Evolutionary conservation across 2,329 filamentous ascomycete species (phyloP).

Genomic region (Penicillium hesseltinei): DNA sequence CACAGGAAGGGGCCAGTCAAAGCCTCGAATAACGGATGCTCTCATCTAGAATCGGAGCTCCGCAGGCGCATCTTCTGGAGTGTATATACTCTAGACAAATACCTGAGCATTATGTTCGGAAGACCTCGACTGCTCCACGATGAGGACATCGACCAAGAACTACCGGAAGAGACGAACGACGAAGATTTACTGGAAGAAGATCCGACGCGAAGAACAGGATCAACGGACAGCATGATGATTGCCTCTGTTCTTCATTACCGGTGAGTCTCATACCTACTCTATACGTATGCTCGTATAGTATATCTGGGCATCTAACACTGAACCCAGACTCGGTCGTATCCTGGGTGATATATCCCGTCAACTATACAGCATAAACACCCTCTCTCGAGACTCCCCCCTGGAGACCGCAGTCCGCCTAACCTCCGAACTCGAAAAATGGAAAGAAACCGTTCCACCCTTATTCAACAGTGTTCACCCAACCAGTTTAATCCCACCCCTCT

Average conservation of each 20-base stretch:
- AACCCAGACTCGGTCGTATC: slow-evolving; percentile 50
- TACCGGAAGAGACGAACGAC: slow-evolving; percentile 57
- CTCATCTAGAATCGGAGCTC: slow-evolving; percentile 48
- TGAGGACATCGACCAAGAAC: slow-evolving; percentile 61
- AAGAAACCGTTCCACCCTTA: slow-evolving; percentile 35
- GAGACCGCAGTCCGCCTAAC: slow-evolving; percentile 37
- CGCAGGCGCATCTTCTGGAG: slow-evolving; percentile 62
- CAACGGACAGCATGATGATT: slow-evolving; percentile 41
- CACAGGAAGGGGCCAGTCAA: slow-evolving; percentile 36
- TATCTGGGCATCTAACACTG: not conserved
- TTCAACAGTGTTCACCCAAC: slow-evolving; percentile 39
- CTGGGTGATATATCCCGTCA: slow-evolving; percentile 49
- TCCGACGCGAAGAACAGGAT: slow-evolving; percentile 32
- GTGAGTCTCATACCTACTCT: slow-evolving; percentile 17
- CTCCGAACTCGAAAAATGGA: slow-evolving; percentile 38
- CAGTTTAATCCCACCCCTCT: slow-evolving; percentile 39
- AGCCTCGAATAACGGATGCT: slow-evolving; percentile 28
- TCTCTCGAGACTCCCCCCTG: slow-evolving; percentile 30
- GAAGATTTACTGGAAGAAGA: slow-evolving; percentile 53
- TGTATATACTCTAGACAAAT: slow-evolving; percentile 62
- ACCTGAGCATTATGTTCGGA: slow-evolving; percentile 62
- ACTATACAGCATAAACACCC: slow-evolving; percentile 39
- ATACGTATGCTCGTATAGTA: not conserved
- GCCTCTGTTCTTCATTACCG: slow-evolving; percentile 40
- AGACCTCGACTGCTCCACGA: slow-evolving; percentile 61